Percentiles rank a stretch among this genome's conserved stretches.
These are phyloP conservation scores for Pichia sp. DNA, from an alignment of 1,139 yeast genomes.

Conservation along the genomic window DNA sequence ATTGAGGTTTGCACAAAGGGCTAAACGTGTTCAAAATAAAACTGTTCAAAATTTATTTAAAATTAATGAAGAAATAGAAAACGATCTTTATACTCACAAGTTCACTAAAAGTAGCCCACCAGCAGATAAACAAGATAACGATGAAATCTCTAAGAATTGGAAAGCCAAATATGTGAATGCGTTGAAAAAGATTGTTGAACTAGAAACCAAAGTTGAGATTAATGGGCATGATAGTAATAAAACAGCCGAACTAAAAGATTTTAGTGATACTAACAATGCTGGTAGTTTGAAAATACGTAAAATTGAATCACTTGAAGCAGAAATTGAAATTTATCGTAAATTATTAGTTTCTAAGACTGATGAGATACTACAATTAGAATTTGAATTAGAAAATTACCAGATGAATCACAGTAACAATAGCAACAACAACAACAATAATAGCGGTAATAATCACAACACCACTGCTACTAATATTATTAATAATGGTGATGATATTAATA, in stretches of 20 bases:
- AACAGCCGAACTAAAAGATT: background rate
- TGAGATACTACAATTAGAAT: constrained; percentile 8
- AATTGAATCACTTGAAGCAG: constrained; percentile 3
- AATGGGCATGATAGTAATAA: background rate
- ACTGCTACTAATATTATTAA: too few relatives aligned
- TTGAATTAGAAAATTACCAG: background rate
- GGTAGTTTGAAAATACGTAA: background rate
- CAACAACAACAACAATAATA: too few relatives aligned
- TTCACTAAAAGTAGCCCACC: background rate
- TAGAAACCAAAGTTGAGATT: constrained; percentile 8
- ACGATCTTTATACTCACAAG: background rate
- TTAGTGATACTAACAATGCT: background rate
- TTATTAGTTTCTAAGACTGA: constrained; percentile 11
- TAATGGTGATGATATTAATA: background rate
- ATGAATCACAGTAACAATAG: background rate
- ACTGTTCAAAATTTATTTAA: constrained; percentile 36
- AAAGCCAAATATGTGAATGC: constrained; percentile 9
- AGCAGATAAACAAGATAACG: background rate
- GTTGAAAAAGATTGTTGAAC: constrained; percentile 9
- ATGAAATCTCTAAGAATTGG: constrained; percentile 2
- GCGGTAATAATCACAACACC: too few relatives aligned
- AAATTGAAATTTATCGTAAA: constrained; percentile 8
- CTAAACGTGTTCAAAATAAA: constrained; percentile 38
- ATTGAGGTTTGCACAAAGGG: constrained; percentile 72
- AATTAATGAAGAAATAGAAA: constrained; percentile 23